Evolutionary conservation across 1,139 yeast species (phyloP).

Genomic region (Saccharomyces hybrid): DNA sequence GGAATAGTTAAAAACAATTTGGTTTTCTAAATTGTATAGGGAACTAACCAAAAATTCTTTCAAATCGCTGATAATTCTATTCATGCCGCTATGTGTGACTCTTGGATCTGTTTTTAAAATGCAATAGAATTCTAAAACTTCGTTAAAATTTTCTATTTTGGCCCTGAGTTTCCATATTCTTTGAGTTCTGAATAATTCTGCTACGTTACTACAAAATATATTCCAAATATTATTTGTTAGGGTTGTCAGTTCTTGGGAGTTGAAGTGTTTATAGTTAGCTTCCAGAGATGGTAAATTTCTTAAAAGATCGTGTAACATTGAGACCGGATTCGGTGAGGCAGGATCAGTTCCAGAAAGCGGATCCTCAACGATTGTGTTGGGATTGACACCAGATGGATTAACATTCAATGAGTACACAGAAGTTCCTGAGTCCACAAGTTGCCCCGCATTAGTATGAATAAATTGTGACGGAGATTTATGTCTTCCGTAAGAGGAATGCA

Average conservation of each 20-base stretch:
- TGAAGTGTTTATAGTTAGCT: slow-evolving; percentile 27
- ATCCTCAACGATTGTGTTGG: neutral
- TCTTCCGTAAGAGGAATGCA: slow-evolving; percentile 26
- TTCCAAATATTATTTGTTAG: slow-evolving; percentile 30
- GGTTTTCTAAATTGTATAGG: slow-evolving; percentile 37
- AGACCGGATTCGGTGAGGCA: slow-evolving; percentile 16
- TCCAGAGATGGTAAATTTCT: slow-evolving; percentile 29
- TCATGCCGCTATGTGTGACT: slow-evolving; percentile 12
- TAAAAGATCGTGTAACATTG: slow-evolving; percentile 28
- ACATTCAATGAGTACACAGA: slow-evolving; percentile 21
- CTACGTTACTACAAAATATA: slow-evolving; percentile 24
- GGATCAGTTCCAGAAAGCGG: slow-evolving; percentile 10
- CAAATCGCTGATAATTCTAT: slow-evolving; percentile 36
- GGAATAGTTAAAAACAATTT: slow-evolving; percentile 28
- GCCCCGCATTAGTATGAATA: slow-evolving; percentile 20
- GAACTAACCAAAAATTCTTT: slow-evolving; percentile 42
- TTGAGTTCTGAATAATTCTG: slow-evolving; percentile 27
- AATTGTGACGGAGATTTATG: slow-evolving; percentile 27
- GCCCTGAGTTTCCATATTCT: slow-evolving; percentile 31
- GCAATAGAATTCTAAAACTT: slow-evolving; percentile 30
- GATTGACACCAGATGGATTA: slow-evolving; percentile 9
- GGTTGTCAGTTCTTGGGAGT: slow-evolving; percentile 26
- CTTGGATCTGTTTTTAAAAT: slow-evolving; percentile 18
- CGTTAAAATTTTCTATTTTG: slow-evolving; percentile 33
- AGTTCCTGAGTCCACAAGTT: slow-evolving; percentile 21